Evolutionary conservation across 163 green algal genomes (phyloP), one percentile per base, ranked within the genome.

Genomic region (Trebouxiophyceae sp.): DNA sequence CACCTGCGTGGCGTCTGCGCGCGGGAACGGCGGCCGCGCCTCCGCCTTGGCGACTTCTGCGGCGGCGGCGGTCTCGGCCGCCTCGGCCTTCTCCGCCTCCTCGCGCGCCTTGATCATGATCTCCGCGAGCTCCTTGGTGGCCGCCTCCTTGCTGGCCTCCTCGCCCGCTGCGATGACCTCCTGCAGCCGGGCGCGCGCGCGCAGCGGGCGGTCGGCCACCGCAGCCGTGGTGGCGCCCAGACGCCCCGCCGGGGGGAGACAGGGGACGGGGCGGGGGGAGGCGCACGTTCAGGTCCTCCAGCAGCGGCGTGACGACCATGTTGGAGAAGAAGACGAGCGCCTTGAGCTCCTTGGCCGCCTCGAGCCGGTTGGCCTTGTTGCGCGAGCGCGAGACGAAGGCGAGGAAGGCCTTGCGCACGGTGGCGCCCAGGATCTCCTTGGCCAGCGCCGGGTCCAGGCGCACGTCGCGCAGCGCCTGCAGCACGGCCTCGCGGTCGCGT

Each of bases 301-400:
- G 70, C 57, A 98, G 70, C 2, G 91, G 85, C 0, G 87, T 82
- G 5, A 97, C 86, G 24, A 94, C 86, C 23, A 95, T 77, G 70
- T 93, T 96, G 82, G 91, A 96, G 81, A 91, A 88, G 34, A 84
- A 88, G 20, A 98, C 83, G 72, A 98, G 81, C 75, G 89, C 89
- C 77, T 95, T 95, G 6, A 98, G 79, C 79, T 93, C 85, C 73
- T 92, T 87, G 55, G 79, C 82, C 0, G 62, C 67, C 26, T 88
- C 78, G 47, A 87, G 72, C 62, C 81, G 70, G 77, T 87, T 82
- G 39, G 67, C 67, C 58, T 83, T 78, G 58, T 78, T 84, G 65
- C 83, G 78, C 23, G 84, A 84, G 56, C 85, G 74, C 12, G 71
- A 84, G 60, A 95, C 77, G 68, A 88, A 97, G 16, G 68, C 65